These are phyloP conservation scores for Cyberlindnera samutprakarnensis DNA, from an alignment of 805 yeast species.

Conservation along the genomic window DNA sequence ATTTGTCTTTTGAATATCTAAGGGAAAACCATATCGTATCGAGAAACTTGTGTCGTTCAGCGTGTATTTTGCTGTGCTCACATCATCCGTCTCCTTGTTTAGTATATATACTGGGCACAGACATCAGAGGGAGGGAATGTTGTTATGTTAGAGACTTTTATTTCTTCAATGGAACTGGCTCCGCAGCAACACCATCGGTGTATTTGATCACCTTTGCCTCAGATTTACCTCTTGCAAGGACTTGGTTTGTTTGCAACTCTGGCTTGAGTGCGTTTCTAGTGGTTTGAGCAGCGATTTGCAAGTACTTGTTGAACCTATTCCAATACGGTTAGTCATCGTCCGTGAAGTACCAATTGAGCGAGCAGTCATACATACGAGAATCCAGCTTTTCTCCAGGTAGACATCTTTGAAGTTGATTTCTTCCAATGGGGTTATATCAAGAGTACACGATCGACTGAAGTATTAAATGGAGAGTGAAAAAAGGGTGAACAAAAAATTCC, in stretches of 20 bases:
- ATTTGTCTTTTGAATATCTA: too few relatives aligned
- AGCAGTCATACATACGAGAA: slow-evolving; percentile 39
- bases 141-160: too few relatives aligned
- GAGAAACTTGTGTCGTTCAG: too few relatives aligned
- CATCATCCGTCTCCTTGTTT: too few relatives aligned
- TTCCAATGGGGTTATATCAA: too few relatives aligned
- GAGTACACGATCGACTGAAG: too few relatives aligned
- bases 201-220: slow-evolving; percentile 70
- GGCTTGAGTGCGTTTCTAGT: slow-evolving; percentile 85
- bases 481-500: too few relatives aligned
- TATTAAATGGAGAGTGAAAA: too few relatives aligned
- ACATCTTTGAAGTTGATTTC: slow-evolving; percentile 28
- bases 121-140: too few relatives aligned
- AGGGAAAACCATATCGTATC: too few relatives aligned
- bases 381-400: slow-evolving; percentile 62
- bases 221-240: slow-evolving; percentile 58
- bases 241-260: slow-evolving; percentile 66
- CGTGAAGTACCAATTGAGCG: background rate
- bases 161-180: slow-evolving; percentile 26
- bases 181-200: slow-evolving; percentile 54
- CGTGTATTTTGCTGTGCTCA: too few relatives aligned
- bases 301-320: slow-evolving; percentile 71
- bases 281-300: slow-evolving; percentile 84
- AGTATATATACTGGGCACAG: too few relatives aligned
- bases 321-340: slow-evolving; percentile 1